Evolutionary conservation across 495 filamentous ascomycete genomes (phyloP).

Genomic region (Aspergillus indologenus): DNA sequence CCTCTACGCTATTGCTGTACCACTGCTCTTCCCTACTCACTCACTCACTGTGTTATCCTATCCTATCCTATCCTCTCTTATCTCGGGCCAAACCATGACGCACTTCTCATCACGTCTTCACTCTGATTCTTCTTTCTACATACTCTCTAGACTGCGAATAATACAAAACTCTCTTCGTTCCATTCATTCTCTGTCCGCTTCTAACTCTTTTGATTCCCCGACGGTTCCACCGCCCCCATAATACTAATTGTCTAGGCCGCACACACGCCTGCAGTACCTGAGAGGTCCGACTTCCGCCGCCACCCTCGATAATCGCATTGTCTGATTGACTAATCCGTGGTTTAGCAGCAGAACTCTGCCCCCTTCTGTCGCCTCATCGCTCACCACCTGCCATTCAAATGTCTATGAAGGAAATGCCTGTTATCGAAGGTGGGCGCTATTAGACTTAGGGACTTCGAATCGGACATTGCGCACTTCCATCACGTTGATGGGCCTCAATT

Average conservation of each 20-base stretch:
- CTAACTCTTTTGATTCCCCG: not conserved
- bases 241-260: constrained; percentile 2
- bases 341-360: constrained; percentile 1
- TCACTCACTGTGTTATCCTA: constrained; percentile 9
- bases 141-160: constrained; percentile 15
- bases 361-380: not conserved
- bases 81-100: constrained; percentile 43
- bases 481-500: constrained; percentile 13
- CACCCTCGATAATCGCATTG: not conserved
- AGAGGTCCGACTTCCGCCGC: constrained; percentile 4
- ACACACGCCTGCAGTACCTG: constrained; percentile 2
- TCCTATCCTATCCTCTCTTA: too few species aligned
- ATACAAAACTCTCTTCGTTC: constrained; percentile 2
- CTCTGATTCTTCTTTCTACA: constrained; percentile 32
- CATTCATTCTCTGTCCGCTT: constrained; percentile 5
- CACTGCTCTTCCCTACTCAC: constrained; percentile 5
- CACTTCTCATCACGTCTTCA: constrained; percentile 30
- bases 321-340: constrained; percentile 5
- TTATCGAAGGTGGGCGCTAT: constrained; percentile 1
- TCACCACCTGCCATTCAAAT: not conserved
- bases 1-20: constrained; percentile 4
- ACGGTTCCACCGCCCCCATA: constrained; percentile 15
- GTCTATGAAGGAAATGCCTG: not conserved
- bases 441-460: constrained; percentile 8
- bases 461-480: constrained; percentile 6